phyloP scores from a whole-genome alignment of 164 flowering plant species.

The Piper longum region DNA sequence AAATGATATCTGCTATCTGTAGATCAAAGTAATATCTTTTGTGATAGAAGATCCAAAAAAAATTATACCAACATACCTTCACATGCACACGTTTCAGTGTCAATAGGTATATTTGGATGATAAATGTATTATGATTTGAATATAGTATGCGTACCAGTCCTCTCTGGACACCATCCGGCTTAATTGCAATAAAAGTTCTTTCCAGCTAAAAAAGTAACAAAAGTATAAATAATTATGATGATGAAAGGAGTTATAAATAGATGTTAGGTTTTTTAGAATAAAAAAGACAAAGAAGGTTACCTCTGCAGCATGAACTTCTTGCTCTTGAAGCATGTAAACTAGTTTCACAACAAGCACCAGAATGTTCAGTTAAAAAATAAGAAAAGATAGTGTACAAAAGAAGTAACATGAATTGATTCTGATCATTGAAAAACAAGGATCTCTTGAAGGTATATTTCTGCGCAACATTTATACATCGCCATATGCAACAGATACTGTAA shows the following conservation, averaged over 20 bases:
- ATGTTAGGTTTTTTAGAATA: background rate
- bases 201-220: constrained; percentile 40
- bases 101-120: background rate
- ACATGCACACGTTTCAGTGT: too few relatives aligned
- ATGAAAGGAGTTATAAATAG: background rate
- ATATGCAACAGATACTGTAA: too few relatives aligned
- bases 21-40: background rate
- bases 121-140: too few relatives aligned
- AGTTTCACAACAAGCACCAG: constrained; percentile 8
- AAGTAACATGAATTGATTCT: too few relatives aligned
- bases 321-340: constrained; percentile 90
- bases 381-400: too few relatives aligned
- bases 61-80: too few relatives aligned
- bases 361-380: constrained; percentile 28
- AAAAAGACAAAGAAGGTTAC: constrained; percentile 22
- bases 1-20: constrained; percentile 80
- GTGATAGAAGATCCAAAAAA: too few relatives aligned
- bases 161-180: constrained; percentile 99
- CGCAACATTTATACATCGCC: too few relatives aligned
- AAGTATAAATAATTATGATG: background rate
- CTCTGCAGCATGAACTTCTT: constrained; percentile 92
- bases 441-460: too few relatives aligned
- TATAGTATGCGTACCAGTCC: constrained; percentile 49
- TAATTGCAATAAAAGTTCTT: constrained; percentile 93
- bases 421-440: too few relatives aligned